Evolutionary conservation across 2,329 filamentous ascomycete species (phyloP).

Genomic region (Hypoxylon sp.): DNA sequence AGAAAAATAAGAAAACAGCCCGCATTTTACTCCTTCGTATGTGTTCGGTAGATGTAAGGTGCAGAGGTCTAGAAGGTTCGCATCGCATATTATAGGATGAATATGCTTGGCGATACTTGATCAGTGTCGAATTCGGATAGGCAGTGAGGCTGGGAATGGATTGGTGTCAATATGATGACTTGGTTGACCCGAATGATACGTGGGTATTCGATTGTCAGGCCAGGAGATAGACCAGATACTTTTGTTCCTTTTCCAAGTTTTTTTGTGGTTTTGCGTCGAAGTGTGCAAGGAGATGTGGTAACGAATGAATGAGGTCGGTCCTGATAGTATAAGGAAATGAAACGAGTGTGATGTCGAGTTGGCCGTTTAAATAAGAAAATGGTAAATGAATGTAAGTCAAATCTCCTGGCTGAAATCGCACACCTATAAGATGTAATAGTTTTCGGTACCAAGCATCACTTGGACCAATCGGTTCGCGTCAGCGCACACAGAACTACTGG

Average conservation of each 20-base stretch:
- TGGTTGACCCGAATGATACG: conserved; percentile 17
- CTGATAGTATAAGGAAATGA: conserved; percentile 47
- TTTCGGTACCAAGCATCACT: conserved; percentile 26
- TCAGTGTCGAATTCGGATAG: conserved; percentile 13
- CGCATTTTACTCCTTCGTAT: conserved; percentile 31
- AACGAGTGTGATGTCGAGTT: conserved; percentile 40
- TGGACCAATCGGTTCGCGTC: conserved; percentile 19
- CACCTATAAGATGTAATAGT: conserved; percentile 26
- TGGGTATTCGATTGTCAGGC: conserved; percentile 33
- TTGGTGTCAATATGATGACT: conserved; percentile 22
- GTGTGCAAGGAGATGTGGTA: conserved; percentile 51
- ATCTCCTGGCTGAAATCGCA: conserved; percentile 41
- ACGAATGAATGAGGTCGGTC: conserved; percentile 54
- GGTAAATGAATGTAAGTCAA: conserved; percentile 52
- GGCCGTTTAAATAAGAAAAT: conserved; percentile 42
- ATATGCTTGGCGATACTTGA: conserved; percentile 28
- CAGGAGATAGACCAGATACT: conserved; percentile 39
- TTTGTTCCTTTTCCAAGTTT: conserved; percentile 44
- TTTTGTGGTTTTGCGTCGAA: conserved; percentile 42
- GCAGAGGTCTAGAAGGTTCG: conserved; percentile 23
- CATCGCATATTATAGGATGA: conserved; percentile 39
- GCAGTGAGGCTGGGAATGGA: conserved; percentile 9
- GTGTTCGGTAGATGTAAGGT: conserved; percentile 23
- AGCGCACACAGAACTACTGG: conserved; percentile 42
- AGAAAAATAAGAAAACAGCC: conserved; percentile 26